Percentiles rank a stretch among this genome's conserved stretches.
These are phyloP conservation scores for Coemansia furcata DNA, from an alignment of 192 early-diverging fungal genomes.

Conservation along the genomic window DNA sequence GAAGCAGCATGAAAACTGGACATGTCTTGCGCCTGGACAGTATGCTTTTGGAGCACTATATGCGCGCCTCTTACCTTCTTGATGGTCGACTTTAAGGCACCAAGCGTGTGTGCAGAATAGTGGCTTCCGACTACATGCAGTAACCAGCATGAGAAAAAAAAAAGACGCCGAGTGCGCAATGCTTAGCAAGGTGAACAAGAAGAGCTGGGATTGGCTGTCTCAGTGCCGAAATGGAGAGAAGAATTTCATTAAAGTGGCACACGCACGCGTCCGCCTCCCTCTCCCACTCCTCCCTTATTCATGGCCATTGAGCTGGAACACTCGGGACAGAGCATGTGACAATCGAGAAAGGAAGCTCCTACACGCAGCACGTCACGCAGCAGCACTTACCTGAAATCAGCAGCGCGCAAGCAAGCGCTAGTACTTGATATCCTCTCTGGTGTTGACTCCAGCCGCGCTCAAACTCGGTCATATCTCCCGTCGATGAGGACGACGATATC, in stretches of 20 bases:
- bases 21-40: background rate
- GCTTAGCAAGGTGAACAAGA: background rate
- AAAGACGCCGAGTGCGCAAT: background rate
- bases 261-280: background rate
- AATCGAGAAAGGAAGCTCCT: background rate
- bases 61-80: constrained; percentile 60
- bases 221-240: background rate
- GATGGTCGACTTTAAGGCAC: constrained; percentile 71
- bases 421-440: constrained; percentile 53
- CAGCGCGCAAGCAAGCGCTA: constrained; percentile 60
- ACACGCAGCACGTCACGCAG: background rate
- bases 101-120: constrained; percentile 70
- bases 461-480: constrained; percentile 34
- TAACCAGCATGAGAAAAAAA: background rate
- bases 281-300: background rate
- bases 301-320: background rate
- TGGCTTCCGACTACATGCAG: constrained; percentile 64
- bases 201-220: background rate
- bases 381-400: constrained; percentile 59
- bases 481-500: constrained; percentile 27
- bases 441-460: constrained; percentile 33
- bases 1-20: background rate
- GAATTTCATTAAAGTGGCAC: background rate
- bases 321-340: constrained; percentile 5
- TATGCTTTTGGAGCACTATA: background rate